Evolutionary conservation across 768 basidiomycete species (phyloP).

Genomic region (Rhizopogon vinicolor): DNA sequence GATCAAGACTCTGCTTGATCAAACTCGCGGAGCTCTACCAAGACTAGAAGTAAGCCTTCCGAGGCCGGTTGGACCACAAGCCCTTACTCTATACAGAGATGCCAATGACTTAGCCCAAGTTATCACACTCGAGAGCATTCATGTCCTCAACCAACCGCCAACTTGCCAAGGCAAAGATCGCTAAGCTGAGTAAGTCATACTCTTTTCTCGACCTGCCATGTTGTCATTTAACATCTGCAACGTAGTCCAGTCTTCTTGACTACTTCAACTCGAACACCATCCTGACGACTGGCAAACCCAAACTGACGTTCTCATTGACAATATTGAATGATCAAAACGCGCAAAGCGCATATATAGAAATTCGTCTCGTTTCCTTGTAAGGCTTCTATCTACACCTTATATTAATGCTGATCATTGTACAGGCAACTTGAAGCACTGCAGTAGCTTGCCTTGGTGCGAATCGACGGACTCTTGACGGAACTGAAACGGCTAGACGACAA

Average conservation of each 20-base stretch:
- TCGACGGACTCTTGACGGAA: slow-evolving; percentile 86
- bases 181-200: slow-evolving; percentile 70
- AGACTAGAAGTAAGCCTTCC: slow-evolving; percentile 67
- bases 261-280: slow-evolving; percentile 66
- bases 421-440: slow-evolving; percentile 74
- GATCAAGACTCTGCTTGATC: slow-evolving; percentile 84
- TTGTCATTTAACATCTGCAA: not conserved
- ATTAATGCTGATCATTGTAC: slow-evolving; percentile 3
- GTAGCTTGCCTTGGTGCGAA: slow-evolving; percentile 72
- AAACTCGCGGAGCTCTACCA: slow-evolving; percentile 85
- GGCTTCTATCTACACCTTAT: slow-evolving; percentile 11
- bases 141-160: slow-evolving; percentile 86
- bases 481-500: slow-evolving; percentile 94
- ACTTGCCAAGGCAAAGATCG: slow-evolving; percentile 80
- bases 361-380: slow-evolving; percentile 74
- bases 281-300: slow-evolving; percentile 68
- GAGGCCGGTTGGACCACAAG: not conserved
- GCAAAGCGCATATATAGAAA: slow-evolving; percentile 97
- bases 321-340: slow-evolving; percentile 85
- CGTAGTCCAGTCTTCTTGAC: slow-evolving; percentile 78
- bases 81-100: slow-evolving; percentile 48
- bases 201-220: not conserved
- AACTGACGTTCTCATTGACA: slow-evolving; percentile 82
- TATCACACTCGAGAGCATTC: slow-evolving; percentile 72
- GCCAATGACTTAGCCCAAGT: slow-evolving; percentile 81